phyloP scores from a whole-genome alignment of 768 basidiomycete species.

The Hemileccinum impolitum region DNA sequence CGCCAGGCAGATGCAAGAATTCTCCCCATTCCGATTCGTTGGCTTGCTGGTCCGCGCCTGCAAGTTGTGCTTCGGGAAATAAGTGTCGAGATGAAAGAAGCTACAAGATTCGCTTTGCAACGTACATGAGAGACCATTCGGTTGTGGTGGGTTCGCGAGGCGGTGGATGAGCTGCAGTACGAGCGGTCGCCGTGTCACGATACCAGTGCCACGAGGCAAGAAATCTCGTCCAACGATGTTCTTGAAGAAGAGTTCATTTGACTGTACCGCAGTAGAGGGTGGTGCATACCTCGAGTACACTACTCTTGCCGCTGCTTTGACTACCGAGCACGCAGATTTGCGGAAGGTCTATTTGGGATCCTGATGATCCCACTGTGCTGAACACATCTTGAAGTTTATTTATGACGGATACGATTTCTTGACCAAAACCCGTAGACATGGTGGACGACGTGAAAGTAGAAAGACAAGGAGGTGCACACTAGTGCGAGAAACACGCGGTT shows the following conservation, averaged over 20 bases:
- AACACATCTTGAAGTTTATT: slow-evolving; percentile 94
- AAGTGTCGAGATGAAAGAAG: slow-evolving; percentile 1
- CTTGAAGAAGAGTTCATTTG: slow-evolving; percentile 38
- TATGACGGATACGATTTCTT: slow-evolving; percentile 75
- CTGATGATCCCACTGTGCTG: slow-evolving; percentile 74
- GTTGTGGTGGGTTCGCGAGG: slow-evolving; percentile 45
- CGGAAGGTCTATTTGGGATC: slow-evolving; percentile 80
- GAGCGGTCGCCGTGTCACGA: slow-evolving; percentile 95
- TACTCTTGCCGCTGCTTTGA: slow-evolving; percentile 93
- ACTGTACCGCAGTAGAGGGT: not conserved
- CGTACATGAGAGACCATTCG: slow-evolving; percentile 46
- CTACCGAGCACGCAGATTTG: slow-evolving; percentile 91
- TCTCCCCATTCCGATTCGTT: slow-evolving; percentile 99
- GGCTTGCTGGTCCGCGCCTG: slow-evolving; percentile 63
- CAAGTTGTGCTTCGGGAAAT: slow-evolving; percentile 28
- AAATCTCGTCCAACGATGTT: slow-evolving; percentile 99
- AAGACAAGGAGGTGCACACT: slow-evolving; percentile 12
- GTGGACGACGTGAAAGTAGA: slow-evolving; percentile 15
- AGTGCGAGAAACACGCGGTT: slow-evolving; percentile 22
- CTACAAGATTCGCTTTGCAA: slow-evolving; percentile 5
- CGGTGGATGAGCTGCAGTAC: slow-evolving; percentile 95
- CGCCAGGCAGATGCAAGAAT: slow-evolving; percentile 92
- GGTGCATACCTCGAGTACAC: slow-evolving; percentile 74
- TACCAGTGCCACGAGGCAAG: slow-evolving; percentile 97
- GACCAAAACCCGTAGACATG: slow-evolving; percentile 64